Conservation (phyloP, 352 stramenopile species). For the Globisporangium carolinianum region DNA sequence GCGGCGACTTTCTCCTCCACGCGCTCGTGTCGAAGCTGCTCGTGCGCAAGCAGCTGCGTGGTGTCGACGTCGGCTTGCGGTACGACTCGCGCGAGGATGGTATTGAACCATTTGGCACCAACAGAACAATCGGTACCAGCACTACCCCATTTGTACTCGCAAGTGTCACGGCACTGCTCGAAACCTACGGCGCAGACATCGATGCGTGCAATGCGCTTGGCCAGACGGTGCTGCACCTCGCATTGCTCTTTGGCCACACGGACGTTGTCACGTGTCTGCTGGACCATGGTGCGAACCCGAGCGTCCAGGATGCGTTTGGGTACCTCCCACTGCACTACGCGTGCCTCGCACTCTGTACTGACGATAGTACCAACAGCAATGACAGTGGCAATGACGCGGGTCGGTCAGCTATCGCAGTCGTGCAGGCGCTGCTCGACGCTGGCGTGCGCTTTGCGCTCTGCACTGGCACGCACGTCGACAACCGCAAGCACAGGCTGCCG, state of each 20-base stretch:
- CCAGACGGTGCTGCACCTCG: conserved; percentile 60
- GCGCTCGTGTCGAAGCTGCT: conserved; percentile 41
- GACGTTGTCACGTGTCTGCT: conserved; percentile 36
- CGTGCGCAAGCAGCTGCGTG: conserved; percentile 44
- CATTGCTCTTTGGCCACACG: conserved; percentile 53
- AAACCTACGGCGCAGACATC: conserved; percentile 29
- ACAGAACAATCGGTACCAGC: too few relatives aligned
- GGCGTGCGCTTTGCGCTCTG: conserved; percentile 18
- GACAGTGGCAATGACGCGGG: conserved; percentile 5
- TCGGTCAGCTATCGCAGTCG: conserved; percentile 19
- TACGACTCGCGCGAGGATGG: conserved; percentile 29
- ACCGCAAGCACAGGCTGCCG: conserved; percentile 48
- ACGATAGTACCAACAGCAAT: background rate
- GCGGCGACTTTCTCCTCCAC: conserved; percentile 65
- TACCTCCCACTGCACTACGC: conserved; percentile 64
- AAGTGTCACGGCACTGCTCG: conserved; percentile 26
- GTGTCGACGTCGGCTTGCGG: conserved; percentile 46
- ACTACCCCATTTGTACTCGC: conserved; percentile 5
- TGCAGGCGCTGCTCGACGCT: conserved; percentile 25
- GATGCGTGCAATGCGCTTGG: conserved; percentile 56
- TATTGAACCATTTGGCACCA: too few relatives aligned
- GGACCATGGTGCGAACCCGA: conserved; percentile 42
- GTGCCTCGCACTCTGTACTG: conserved; percentile 46
- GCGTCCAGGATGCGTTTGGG: conserved; percentile 42
- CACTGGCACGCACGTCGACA: conserved; percentile 30